Conservation (phyloP, 495 filamentous ascomycete genomes). For the Penicillium desertorum region DNA sequence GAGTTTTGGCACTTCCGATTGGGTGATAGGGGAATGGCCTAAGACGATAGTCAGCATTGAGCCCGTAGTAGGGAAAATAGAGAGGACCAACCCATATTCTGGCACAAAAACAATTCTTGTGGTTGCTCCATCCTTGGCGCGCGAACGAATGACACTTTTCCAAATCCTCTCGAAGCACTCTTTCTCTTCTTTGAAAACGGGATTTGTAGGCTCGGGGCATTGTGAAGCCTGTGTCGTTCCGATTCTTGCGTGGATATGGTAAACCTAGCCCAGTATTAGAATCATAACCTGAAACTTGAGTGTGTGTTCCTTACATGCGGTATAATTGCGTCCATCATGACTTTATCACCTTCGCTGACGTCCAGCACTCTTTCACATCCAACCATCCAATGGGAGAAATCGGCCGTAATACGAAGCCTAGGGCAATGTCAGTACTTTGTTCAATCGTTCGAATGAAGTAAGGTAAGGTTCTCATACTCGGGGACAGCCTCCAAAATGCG, state of each 20-base stretch:
- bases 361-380: slow-evolving; percentile 28
- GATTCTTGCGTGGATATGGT: slow-evolving; percentile 32
- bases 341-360: slow-evolving; percentile 25
- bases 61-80: background rate
- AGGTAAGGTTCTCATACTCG: slow-evolving; percentile 14
- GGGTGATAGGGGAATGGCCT: slow-evolving; percentile 38
- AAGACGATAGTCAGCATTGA: background rate
- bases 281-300: background rate
- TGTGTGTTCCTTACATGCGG: slow-evolving; percentile 22
- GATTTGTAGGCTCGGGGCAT: slow-evolving; percentile 29
- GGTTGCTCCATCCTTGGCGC: slow-evolving; percentile 12
- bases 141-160: slow-evolving; percentile 20
- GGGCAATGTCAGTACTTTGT: background rate
- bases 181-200: slow-evolving; percentile 26
- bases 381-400: slow-evolving; percentile 34
- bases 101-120: slow-evolving; percentile 27
- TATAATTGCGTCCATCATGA: slow-evolving; percentile 23
- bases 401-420: slow-evolving; percentile 28
- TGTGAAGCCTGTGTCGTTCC: slow-evolving; percentile 36
- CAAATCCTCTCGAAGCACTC: slow-evolving; percentile 30
- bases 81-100: slow-evolving; percentile 31
- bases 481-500: slow-evolving; percentile 25
- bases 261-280: slow-evolving; percentile 17
- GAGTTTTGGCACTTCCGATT: slow-evolving; percentile 20
- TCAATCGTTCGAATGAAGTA: too few relatives aligned